These are phyloP conservation scores for Paramyrothecium sp. DNA, from an alignment of 2,329 filamentous ascomycete genomes.

Conservation along the genomic window DNA sequence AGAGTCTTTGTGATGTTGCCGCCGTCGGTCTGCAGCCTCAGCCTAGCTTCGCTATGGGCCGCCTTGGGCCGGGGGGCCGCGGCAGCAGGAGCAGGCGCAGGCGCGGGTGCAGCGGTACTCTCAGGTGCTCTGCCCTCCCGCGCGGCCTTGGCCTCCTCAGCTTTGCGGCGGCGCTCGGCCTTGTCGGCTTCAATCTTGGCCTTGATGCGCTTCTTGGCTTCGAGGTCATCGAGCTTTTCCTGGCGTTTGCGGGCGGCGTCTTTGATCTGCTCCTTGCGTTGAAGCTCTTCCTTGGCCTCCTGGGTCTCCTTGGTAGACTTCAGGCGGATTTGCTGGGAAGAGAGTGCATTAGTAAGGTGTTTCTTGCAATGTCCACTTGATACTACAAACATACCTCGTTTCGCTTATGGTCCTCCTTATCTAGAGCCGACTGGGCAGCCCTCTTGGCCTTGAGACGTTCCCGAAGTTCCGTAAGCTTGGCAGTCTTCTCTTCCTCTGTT, in stretches of 20 bases:
- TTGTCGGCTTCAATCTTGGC: conserved; percentile 95
- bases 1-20: conserved; percentile 86
- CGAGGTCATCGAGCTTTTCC: conserved; percentile 83
- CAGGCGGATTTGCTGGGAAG: conserved; percentile 62
- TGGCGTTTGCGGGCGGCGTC: conserved; percentile 82
- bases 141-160: conserved; percentile 80
- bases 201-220: conserved; percentile 85
- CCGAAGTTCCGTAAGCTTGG: conserved; percentile 73
- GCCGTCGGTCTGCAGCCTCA: conserved; percentile 72
- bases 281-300: conserved; percentile 84
- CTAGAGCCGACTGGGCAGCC: conserved; percentile 63
- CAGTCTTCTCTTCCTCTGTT: conserved; percentile 87
- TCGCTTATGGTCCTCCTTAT: conserved; percentile 78
- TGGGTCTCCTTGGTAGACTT: conserved; percentile 90
- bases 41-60: conserved; percentile 75
- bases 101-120: conserved; percentile 33
- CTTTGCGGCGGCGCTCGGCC: conserved; percentile 80
- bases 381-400: conserved; percentile 66
- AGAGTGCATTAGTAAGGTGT: neutral
- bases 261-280: conserved; percentile 87
- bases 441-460: conserved; percentile 72
- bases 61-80: conserved; percentile 60
- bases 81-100: conserved; percentile 45
- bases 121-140: conserved; percentile 70
- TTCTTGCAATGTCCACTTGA: neutral